phyloP scores from a whole-genome alignment of 495 filamentous ascomycete species.

The Amphirosellinia nigrospora region DNA sequence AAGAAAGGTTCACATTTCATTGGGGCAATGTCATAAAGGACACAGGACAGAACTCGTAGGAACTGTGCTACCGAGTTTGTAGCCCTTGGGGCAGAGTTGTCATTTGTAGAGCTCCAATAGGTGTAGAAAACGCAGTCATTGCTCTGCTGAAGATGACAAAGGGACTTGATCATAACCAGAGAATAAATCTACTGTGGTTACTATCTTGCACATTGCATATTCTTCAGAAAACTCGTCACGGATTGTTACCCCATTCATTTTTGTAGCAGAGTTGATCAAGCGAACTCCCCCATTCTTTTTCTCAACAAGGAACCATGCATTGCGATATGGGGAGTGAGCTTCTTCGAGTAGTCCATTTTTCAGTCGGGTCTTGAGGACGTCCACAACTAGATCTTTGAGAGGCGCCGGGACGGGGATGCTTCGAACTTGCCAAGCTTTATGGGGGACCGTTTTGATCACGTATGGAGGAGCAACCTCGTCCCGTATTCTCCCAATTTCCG shows the following conservation, averaged over 20 bases:
- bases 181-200: not conserved
- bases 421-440: not conserved
- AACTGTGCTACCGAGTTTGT: not conserved
- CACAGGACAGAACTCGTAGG: not conserved
- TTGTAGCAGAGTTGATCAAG: not conserved
- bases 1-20: not conserved
- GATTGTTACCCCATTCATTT: not conserved
- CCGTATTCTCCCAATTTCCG: not conserved
- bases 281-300: not conserved
- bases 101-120: not conserved
- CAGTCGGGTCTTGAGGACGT: not conserved
- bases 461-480: not conserved
- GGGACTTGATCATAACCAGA: not conserved
- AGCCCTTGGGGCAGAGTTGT: not conserved
- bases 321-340: not conserved
- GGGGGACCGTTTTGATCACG: not conserved
- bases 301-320: not conserved
- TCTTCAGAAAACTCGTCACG: not conserved
- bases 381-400: not conserved
- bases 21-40: not conserved
- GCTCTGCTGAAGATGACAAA: not conserved
- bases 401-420: not conserved
- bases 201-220: not conserved
- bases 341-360: not conserved
- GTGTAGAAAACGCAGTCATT: not conserved